These are phyloP conservation scores for Candida hispaniensis DNA, from an alignment of 805 yeast genomes.

Conservation along the genomic window DNA sequence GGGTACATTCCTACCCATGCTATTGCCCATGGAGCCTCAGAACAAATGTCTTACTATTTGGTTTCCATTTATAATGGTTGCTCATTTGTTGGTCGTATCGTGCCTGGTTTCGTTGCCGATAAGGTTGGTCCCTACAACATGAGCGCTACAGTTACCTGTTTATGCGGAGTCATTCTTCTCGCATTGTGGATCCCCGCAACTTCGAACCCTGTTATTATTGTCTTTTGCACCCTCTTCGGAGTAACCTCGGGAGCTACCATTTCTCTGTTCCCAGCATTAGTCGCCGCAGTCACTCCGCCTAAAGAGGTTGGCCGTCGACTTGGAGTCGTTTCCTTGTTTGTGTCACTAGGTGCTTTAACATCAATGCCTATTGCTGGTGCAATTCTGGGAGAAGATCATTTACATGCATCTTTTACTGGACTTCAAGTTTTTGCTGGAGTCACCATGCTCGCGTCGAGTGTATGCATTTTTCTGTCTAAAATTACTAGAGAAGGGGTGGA, in stretches of 20 bases:
- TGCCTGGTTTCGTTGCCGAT: constrained; percentile 49
- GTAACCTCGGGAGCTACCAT: constrained; percentile 51
- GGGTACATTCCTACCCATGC: constrained; percentile 53
- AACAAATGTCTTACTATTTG: constrained; percentile 28
- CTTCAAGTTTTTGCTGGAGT: constrained; percentile 15
- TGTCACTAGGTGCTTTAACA: constrained; percentile 30
- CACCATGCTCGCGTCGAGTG: constrained; percentile 7
- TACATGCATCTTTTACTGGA: constrained; percentile 4
- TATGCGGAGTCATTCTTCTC: constrained; percentile 40
- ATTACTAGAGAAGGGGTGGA: no score
- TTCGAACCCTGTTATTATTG: constrained; percentile 32
- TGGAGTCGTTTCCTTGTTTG: constrained; percentile 49
- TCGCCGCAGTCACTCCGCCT: constrained; percentile 52
- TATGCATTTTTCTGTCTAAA: constrained; percentile 1
- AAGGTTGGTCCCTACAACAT: constrained; percentile 46
- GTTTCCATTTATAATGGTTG: constrained; percentile 39
- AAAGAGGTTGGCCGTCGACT: constrained; percentile 56
- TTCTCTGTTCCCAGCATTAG: constrained; percentile 56
- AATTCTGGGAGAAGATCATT: constrained; percentile 1
- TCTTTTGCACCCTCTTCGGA: constrained; percentile 46
- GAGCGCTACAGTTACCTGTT: constrained; percentile 37
- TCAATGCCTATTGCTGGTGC: constrained; percentile 34
- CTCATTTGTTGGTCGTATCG: constrained; percentile 43
- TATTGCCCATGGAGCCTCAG: constrained; percentile 21
- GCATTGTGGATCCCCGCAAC: constrained; percentile 50